Conservation (phyloP, 2,329 filamentous ascomycete species). For the Exophiala calicioides region DNA sequence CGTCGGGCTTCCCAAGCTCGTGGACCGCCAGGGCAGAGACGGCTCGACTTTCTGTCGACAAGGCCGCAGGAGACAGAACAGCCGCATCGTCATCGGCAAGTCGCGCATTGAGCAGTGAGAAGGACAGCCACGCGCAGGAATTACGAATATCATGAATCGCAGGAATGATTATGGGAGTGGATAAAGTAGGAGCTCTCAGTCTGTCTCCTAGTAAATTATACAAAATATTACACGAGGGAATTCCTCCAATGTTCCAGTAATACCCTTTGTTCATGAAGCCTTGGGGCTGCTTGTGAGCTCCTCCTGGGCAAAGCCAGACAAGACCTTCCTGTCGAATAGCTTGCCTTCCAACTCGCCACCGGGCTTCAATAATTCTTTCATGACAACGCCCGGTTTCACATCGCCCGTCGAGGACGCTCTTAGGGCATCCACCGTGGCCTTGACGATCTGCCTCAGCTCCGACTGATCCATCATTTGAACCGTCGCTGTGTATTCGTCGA, state of each 20-base stretch:
- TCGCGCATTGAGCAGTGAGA: slow-evolving; percentile 22
- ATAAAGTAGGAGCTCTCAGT: too few species aligned
- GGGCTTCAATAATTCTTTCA: slow-evolving; percentile 45
- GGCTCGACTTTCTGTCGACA: slow-evolving; percentile 26
- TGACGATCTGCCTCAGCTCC: slow-evolving; percentile 43
- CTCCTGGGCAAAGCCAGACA: slow-evolving; percentile 44
- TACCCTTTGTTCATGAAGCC: slow-evolving; percentile 7
- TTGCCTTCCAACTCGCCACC: slow-evolving; percentile 48
- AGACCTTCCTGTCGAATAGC: slow-evolving; percentile 44
- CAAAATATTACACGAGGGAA: slow-evolving; percentile 2
- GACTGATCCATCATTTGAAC: slow-evolving; percentile 45
- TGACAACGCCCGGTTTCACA: slow-evolving; percentile 41
- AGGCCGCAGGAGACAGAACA: slow-evolving; percentile 8
- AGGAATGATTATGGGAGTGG: background rate
- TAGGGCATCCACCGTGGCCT: slow-evolving; percentile 38
- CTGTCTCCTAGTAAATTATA: slow-evolving; percentile 5
- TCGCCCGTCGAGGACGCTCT: slow-evolving; percentile 32
- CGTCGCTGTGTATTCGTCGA: slow-evolving; percentile 47
- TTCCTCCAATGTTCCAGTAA: background rate
- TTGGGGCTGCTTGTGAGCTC: slow-evolving; percentile 16
- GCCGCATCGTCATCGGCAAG: slow-evolving; percentile 1
- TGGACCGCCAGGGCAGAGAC: slow-evolving; percentile 35
- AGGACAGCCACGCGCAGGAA: background rate
- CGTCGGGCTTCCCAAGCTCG: slow-evolving; percentile 53
- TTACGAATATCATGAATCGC: background rate